Conservation (phyloP, 73 alveolate genomes). For the Tetrahymena malaccensis region DNA sequence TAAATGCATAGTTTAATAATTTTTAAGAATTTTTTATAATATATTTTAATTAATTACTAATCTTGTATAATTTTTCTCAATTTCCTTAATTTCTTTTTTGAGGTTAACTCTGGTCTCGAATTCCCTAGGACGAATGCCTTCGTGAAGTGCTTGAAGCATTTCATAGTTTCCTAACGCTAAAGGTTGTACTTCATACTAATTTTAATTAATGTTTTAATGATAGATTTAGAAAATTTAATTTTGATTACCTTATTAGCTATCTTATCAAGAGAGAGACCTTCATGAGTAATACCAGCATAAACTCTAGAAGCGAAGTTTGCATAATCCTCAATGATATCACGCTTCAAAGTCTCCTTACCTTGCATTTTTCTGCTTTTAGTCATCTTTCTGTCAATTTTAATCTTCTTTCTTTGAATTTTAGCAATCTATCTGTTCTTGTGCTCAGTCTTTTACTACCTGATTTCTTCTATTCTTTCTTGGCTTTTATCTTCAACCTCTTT, state of each 20-base stretch:
- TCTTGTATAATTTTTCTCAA: conserved; percentile 43
- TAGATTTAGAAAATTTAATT: neutral
- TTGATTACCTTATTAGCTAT: conserved; percentile 71
- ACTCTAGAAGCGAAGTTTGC: conserved; percentile 94
- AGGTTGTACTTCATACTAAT: conserved; percentile 84
- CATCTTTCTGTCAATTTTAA: conserved; percentile 93
- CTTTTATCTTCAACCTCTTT: conserved; percentile 79
- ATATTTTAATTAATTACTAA: neutral
- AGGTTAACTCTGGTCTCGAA: conserved; percentile 43
- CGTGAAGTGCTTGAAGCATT: conserved; percentile 77
- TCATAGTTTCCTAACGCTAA: conserved; percentile 87
- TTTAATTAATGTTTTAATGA: neutral
- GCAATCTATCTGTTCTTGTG: conserved; percentile 79
- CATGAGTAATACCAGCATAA: conserved; percentile 96
- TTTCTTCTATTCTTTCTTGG: conserved; percentile 78
- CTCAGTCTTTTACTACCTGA: conserved; percentile 77
- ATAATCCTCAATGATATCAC: conserved; percentile 95
- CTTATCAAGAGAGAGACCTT: conserved; percentile 92
- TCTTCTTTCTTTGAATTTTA: conserved; percentile 77
- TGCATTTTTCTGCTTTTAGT: conserved; percentile 86
- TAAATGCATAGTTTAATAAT: too few relatives aligned
- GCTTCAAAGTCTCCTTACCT: conserved; percentile 64
- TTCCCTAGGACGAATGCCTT: conserved; percentile 55
- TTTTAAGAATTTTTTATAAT: too few relatives aligned
- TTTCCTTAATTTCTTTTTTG: conserved; percentile 17